Conservation (phyloP, 2,329 filamentous ascomycete species). For the Cladosporium sp. region DNA sequence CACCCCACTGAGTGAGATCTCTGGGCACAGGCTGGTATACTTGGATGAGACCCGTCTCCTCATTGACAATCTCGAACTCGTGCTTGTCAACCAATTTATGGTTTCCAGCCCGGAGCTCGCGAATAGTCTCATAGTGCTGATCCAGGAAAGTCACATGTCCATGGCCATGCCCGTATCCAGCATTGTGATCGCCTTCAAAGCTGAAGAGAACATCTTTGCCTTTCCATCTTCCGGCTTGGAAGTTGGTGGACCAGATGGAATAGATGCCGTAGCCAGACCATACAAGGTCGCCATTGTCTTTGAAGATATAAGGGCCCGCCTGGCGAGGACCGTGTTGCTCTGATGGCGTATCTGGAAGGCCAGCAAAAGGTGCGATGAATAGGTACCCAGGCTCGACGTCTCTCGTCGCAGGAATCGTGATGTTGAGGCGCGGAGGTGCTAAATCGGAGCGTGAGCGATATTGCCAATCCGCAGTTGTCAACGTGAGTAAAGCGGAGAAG, state of each 20-base stretch:
- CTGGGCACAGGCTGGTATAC: not conserved
- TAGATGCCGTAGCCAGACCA: slow-evolving; percentile 53
- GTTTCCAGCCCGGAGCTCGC: slow-evolving; percentile 53
- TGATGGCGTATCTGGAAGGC: slow-evolving; percentile 42
- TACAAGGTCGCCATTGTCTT: slow-evolving; percentile 53
- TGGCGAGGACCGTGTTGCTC: slow-evolving; percentile 52
- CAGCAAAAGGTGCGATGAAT: slow-evolving; percentile 54
- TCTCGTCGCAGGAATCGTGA: slow-evolving; percentile 37
- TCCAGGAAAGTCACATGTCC: slow-evolving; percentile 56
- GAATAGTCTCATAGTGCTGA: slow-evolving; percentile 57
- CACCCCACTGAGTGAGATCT: not conserved
- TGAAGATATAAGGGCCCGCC: slow-evolving; percentile 55
- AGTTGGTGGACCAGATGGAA: slow-evolving; percentile 53
- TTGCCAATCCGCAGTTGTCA: slow-evolving; percentile 56
- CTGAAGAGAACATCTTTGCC: slow-evolving; percentile 53
- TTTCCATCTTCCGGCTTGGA: slow-evolving; percentile 52
- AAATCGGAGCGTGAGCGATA: slow-evolving; percentile 46
- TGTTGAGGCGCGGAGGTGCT: slow-evolving; percentile 41
- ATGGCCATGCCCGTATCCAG: slow-evolving; percentile 46
- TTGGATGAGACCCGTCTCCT: not conserved
- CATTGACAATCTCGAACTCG: not conserved
- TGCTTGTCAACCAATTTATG: not conserved
- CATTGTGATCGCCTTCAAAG: slow-evolving; percentile 54
- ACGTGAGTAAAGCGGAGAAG: slow-evolving; percentile 27
- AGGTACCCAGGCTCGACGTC: slow-evolving; percentile 52